Evolutionary conservation across 2,329 filamentous ascomycete genomes (phyloP).

Genomic region (Ophiostoma ulmi): DNA sequence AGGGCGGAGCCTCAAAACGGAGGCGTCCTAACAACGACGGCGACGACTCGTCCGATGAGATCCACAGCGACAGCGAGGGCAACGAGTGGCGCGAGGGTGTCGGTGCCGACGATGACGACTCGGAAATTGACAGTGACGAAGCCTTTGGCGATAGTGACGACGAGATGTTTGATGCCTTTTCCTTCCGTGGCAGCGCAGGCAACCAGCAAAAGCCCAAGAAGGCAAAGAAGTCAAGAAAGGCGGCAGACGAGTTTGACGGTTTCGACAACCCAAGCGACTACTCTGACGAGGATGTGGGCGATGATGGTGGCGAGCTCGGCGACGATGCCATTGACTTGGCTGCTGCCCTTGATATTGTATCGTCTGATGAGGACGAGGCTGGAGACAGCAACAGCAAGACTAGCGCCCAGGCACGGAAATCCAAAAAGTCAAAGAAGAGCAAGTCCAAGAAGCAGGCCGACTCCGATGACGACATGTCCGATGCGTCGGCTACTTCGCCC

Average conservation of each 20-base stretch:
- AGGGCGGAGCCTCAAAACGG: constrained; percentile 43
- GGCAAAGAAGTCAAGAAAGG: constrained; percentile 37
- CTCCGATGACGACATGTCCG: constrained; percentile 34
- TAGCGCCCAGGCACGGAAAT: constrained; percentile 36
- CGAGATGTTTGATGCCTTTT: constrained; percentile 73
- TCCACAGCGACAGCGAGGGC: constrained; percentile 78
- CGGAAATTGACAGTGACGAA: constrained; percentile 64
- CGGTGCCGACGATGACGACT: constrained; percentile 55
- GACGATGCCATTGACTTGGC: constrained; percentile 57
- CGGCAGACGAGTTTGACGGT: constrained; percentile 53
- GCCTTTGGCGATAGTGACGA: constrained; percentile 87
- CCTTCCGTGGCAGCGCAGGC: constrained; percentile 46
- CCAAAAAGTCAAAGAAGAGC: constrained; percentile 38
- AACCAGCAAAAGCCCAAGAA: constrained; percentile 32
- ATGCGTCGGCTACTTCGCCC: constrained; percentile 37
- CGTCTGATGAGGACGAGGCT: constrained; percentile 48
- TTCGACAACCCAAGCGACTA: constrained; percentile 36
- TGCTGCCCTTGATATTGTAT: constrained; percentile 51
- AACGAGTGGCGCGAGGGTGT: constrained; percentile 78
- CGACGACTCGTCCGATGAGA: constrained; percentile 58
- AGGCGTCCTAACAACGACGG: constrained; percentile 41
- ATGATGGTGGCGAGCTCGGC: constrained; percentile 50
- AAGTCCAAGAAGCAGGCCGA: constrained; percentile 44
- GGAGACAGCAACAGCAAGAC: constrained; percentile 35
- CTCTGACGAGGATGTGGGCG: constrained; percentile 38